These are phyloP conservation scores for Desmodesmus armatus DNA, from an alignment of 139 green algal genomes.

Conservation along the genomic window DNA sequence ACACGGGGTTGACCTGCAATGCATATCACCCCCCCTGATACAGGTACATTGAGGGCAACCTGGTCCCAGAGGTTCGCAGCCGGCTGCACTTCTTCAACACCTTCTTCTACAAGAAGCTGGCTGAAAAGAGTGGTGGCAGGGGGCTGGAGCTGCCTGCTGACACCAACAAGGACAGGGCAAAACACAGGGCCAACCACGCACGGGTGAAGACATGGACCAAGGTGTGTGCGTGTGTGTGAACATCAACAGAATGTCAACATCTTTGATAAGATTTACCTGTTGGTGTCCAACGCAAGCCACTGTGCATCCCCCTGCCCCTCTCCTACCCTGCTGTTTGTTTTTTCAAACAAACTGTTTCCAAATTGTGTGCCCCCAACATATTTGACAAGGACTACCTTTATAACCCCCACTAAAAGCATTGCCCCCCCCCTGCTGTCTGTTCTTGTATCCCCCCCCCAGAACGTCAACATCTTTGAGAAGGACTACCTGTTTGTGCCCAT, in stretches of 20 bases:
- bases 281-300: slow-evolving; percentile 94
- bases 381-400: too few species aligned
- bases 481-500: slow-evolving; percentile 94
- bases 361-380: too few species aligned
- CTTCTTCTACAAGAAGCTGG: slow-evolving; percentile 97
- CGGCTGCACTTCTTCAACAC: slow-evolving; percentile 84
- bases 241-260: slow-evolving; percentile 80
- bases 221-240: slow-evolving; percentile 47
- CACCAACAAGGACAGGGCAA: not conserved
- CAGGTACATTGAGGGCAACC: slow-evolving; percentile 66
- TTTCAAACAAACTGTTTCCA: too few species aligned
- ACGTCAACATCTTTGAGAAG: slow-evolving; percentile 85
- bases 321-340: too few species aligned
- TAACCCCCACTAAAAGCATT: too few species aligned
- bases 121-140: slow-evolving; percentile 49
- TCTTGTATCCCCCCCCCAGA: too few species aligned
- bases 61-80: slow-evolving; percentile 3
- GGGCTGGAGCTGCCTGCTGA: not conserved
- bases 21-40: too few species aligned
- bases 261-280: slow-evolving; percentile 89
- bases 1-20: too few species aligned
- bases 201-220: slow-evolving; percentile 88
- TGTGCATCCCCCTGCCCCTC: too few species aligned
- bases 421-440: too few species aligned
- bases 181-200: slow-evolving; percentile 51